Percentiles rank a stretch among this genome's conserved stretches.
These are phyloP conservation scores for Capsella bursapastoris DNA, from an alignment of 345 rosid genomes.

Conservation along the genomic window DNA sequence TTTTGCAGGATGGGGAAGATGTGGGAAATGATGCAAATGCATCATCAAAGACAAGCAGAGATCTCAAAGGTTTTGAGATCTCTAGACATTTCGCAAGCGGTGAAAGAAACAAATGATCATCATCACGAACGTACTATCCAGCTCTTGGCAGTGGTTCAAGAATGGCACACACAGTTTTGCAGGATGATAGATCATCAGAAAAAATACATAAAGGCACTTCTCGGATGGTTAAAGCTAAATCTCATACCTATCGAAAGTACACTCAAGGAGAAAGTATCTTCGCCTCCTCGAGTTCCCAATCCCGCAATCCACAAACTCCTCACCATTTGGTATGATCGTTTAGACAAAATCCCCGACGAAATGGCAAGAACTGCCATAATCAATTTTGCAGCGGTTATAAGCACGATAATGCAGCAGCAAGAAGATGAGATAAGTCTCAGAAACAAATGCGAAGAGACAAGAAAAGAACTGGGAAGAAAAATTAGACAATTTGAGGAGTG, in stretches of 20 bases:
- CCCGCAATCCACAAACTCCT: slow-evolving; percentile 76
- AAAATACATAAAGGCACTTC: slow-evolving; percentile 65
- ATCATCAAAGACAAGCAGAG: slow-evolving; percentile 65
- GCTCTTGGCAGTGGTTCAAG: slow-evolving; percentile 67
- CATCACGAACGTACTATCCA: slow-evolving; percentile 76
- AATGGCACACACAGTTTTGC: slow-evolving; percentile 80
- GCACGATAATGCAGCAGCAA: slow-evolving; percentile 67
- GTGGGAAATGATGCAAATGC: slow-evolving; percentile 81
- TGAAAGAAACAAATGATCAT: slow-evolving; percentile 76
- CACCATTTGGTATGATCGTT: slow-evolving; percentile 61
- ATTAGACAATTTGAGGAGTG: slow-evolving; percentile 68
- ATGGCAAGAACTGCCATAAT: slow-evolving; percentile 66
- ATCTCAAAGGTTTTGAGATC: slow-evolving; percentile 49
- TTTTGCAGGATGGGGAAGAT: slow-evolving; percentile 81
- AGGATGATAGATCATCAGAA: slow-evolving; percentile 75
- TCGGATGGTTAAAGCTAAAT: slow-evolving; percentile 73
- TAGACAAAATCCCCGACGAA: slow-evolving; percentile 70
- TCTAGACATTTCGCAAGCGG: slow-evolving; percentile 54
- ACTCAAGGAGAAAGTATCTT: slow-evolving; percentile 86
- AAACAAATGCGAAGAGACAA: slow-evolving; percentile 63
- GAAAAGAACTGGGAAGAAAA: slow-evolving; percentile 62
- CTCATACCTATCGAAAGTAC: slow-evolving; percentile 91
- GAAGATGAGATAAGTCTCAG: slow-evolving; percentile 64
- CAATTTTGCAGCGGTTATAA: slow-evolving; percentile 67
- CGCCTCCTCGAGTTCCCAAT: slow-evolving; percentile 69